Percentiles rank a stretch among this genome's conserved stretches.
These are phyloP conservation scores for Linnemannia zychae DNA, from an alignment of 192 early-diverging fungal species.

Conservation along the genomic window DNA sequence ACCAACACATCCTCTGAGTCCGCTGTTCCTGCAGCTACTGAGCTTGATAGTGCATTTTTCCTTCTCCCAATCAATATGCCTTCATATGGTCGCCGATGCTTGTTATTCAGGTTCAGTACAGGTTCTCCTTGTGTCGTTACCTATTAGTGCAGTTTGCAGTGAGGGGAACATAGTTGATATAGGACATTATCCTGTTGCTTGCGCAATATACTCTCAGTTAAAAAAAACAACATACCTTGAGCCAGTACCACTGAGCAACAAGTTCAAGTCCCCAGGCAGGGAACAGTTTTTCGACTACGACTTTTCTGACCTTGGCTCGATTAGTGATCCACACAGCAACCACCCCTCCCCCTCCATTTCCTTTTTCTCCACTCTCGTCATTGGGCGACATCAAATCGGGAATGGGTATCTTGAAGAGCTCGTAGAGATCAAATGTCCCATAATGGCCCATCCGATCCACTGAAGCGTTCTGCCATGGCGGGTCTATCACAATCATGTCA, in stretches of 20 bases:
- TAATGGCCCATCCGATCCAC: conserved; percentile 68
- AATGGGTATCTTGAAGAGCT: conserved; percentile 74
- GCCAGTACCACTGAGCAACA: conserved; percentile 74
- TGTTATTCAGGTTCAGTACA: conserved; percentile 55
- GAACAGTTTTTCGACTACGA: conserved; percentile 77
- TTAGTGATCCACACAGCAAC: conserved; percentile 84
- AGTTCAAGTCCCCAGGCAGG: conserved; percentile 69
- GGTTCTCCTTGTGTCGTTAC: conserved; percentile 60
- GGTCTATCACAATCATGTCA: conserved; percentile 71
- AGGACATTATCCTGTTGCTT: neutral
- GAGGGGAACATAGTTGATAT: neutral
- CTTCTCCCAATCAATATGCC: conserved; percentile 64
- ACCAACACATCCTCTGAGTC: no score
- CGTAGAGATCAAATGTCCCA: conserved; percentile 71
- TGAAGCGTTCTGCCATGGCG: conserved; percentile 77
- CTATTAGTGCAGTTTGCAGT: neutral
- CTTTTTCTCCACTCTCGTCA: neutral
- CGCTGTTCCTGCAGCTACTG: neutral
- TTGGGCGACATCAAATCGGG: conserved; percentile 46
- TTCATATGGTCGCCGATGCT: conserved; percentile 78
- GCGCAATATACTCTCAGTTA: neutral
- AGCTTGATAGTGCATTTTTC: neutral
- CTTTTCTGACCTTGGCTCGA: conserved; percentile 67
- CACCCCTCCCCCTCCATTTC: conserved; percentile 15
- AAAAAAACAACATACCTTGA: conserved; percentile 64